phyloP scores from a whole-genome alignment of 352 stramenopile genomes.

The Hyaloperonospora arabidopsidis region DNA sequence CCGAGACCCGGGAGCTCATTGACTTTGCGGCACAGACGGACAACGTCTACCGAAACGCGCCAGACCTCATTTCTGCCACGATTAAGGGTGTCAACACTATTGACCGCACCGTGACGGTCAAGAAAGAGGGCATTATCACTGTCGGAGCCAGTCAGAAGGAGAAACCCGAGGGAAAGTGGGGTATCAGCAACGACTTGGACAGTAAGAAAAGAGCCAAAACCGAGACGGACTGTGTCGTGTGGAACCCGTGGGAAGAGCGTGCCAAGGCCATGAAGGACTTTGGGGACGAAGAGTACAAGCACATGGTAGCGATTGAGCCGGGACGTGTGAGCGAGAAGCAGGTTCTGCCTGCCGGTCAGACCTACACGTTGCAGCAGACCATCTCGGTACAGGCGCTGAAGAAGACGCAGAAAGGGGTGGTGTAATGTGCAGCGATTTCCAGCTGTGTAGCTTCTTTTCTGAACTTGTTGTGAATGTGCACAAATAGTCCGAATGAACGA shows the following conservation, averaged over 20 bases:
- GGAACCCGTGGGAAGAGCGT: conserved; percentile 91
- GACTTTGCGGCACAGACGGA: conserved; percentile 56
- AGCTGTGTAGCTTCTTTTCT: too few relatives aligned
- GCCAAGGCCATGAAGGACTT: conserved; percentile 90
- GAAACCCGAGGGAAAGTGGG: not conserved
- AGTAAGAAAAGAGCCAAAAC: conserved; percentile 15
- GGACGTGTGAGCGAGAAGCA: conserved; percentile 58
- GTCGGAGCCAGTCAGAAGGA: not conserved
- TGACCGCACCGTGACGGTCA: conserved; percentile 50
- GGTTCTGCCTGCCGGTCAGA: conserved; percentile 33
- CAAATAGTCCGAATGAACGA: too few relatives aligned
- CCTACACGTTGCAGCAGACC: conserved; percentile 36
- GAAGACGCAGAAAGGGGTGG: too few relatives aligned
- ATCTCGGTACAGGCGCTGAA: conserved; percentile 12
- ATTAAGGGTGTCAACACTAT: conserved; percentile 38
- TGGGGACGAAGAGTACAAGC: conserved; percentile 88
- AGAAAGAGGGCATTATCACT: conserved; percentile 47
- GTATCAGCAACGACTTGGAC: conserved; percentile 13
- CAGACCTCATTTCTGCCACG: conserved; percentile 44
- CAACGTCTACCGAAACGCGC: conserved; percentile 73
- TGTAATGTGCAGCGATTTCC: too few relatives aligned
- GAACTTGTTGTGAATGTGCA: too few relatives aligned
- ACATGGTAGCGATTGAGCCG: conserved; percentile 89
- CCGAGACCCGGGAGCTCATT: conserved; percentile 51
- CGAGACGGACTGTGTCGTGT: conserved; percentile 79